Evolutionary conservation across 202 grass and related monocot species (phyloP), one percentile per base, ranked within the genome.

Genomic region (Setaria viridis): DNA sequence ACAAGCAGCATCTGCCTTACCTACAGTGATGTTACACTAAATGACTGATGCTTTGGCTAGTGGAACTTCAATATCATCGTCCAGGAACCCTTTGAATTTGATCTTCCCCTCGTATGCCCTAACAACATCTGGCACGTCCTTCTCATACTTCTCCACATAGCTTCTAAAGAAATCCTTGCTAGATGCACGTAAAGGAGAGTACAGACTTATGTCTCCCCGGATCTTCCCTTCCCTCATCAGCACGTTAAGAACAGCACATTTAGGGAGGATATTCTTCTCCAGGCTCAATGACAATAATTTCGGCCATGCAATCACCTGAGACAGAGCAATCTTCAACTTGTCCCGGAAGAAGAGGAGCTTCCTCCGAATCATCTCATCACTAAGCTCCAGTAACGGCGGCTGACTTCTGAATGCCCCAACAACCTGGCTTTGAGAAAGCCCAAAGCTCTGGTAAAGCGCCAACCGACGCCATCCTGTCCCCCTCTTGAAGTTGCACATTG

Each of bases 81-180:
- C 20, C 57, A 37, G 14, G 67, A 65, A 70, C 54, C 78, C 78
- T 43, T 30, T 14, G 14, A 81, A 87, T 66, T 80, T 39, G 15
- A 81, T 75, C 33, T 81, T 62, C 10, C 85, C 77, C 10, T 67
- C 42, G 2, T 70, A 85, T 11, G 74, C 74, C 66, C 70, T 62
- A 35, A 85, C 74, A 71, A 85, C 64, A 16, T 85, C 75, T 60
- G 84, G 74, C 1, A 85, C 9, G 34, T 79, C 74, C 8, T 78
- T 19, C 21, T 69, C 74, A 72, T 71, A 70, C 67, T 33, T 79
- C 29, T 13, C 50, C 42, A 86, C 67, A 19, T 66, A 86, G 11
- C 66, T 79, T 1, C 62, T 3, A 29, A 3, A 35, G 65, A 85
- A 86, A 5, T 5, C 0, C 21, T 25, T 17, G 50, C 16, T 11